Evolutionary conservation across 2,329 filamentous ascomycete species (phyloP), one percentile per base, ranked within the genome.

Genomic region (Paecilomyces fulvus): DNA sequence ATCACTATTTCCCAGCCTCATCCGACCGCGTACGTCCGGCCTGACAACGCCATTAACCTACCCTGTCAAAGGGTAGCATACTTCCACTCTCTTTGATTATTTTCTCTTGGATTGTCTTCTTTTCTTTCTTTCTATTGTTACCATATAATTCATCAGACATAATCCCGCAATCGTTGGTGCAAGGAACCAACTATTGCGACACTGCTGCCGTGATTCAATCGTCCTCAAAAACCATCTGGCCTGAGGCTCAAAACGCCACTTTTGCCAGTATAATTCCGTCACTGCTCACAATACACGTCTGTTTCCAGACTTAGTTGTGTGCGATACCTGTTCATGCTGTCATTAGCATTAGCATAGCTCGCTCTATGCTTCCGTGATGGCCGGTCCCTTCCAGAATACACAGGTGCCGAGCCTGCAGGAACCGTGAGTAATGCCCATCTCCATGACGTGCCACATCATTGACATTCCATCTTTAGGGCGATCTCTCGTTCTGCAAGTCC

Each of bases 401-500:
- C 20, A 54, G 37, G 14, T 43, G 37, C 37, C 37, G 14, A 43
- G 37, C 23, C 20, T n/a, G 20, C 20, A 28, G 33, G 28, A 43
- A 54, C 33, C 46, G 52, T 54, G 48, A 49, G 52, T 30, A 28
- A 23, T 23, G 21, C 21, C 48, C 48, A 49, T 49, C 25, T 10
- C 23, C 21, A 23, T 52, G 25, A 46, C 30, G 51, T 52, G 46
- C 51, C 30, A 30, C 31, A 46, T 51, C 49, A 17, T 51, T 14
- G 21, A 25, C 21, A 28, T 20, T 43, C 14, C 30, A 43, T 51
- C 17, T 17, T 55, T 7, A 43, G 23, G 33, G 20, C 56, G 56
- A 52, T 60, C 52, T 54, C 52, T 56, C 51, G 55, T 46, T 52
- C 46, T 25, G 52, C 37, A 23, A 70, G 62, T 56, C 68, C 68